Evolutionary conservation across 805 yeast genomes (phyloP).

Genomic region (Yarrowia alimentaria): DNA sequence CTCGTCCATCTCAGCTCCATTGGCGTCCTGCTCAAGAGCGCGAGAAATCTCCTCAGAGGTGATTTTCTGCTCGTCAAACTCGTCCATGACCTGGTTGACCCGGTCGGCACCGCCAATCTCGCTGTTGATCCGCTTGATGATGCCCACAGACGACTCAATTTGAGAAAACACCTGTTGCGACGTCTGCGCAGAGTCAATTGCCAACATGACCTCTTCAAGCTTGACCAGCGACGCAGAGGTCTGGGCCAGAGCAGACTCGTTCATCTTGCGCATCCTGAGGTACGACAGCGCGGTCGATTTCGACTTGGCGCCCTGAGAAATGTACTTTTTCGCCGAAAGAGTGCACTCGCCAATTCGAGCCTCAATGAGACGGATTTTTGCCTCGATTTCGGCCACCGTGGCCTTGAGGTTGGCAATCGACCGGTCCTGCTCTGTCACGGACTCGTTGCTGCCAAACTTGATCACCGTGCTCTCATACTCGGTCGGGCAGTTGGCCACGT

Average conservation of each 20-base stretch:
- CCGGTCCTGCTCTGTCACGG: slow-evolving; percentile 10
- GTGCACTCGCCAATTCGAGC: slow-evolving; percentile 10
- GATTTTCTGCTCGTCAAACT: slow-evolving; percentile 23
- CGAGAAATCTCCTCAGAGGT: slow-evolving; percentile 1
- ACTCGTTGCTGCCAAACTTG: slow-evolving; percentile 15
- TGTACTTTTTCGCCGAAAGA: neutral
- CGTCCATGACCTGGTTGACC: slow-evolving; percentile 27
- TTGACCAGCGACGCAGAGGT: slow-evolving; percentile 9
- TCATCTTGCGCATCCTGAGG: slow-evolving; percentile 14
- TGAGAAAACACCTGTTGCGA: slow-evolving; percentile 9
- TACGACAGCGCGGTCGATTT: slow-evolving; percentile 12
- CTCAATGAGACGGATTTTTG: slow-evolving; percentile 1
- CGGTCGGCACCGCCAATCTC: slow-evolving; percentile 27
- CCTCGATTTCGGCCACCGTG: slow-evolving; percentile 9
- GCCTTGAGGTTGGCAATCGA: slow-evolving; percentile 14
- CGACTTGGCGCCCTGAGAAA: neutral
- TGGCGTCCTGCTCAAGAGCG: slow-evolving; percentile 21
- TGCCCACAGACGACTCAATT: slow-evolving; percentile 5
- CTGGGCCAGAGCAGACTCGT: slow-evolving; percentile 10
- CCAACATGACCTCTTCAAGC: slow-evolving; percentile 13
- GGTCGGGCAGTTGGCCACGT: slow-evolving; percentile 7
- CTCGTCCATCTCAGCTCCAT: slow-evolving; percentile 16
- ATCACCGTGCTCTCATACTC: neutral
- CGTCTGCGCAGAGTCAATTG: slow-evolving; percentile 13
- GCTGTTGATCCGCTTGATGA: slow-evolving; percentile 21